Base-by-base conservation (phyloP, 192 early-diverging fungal species). In the Coemansia aciculifera region DNA sequence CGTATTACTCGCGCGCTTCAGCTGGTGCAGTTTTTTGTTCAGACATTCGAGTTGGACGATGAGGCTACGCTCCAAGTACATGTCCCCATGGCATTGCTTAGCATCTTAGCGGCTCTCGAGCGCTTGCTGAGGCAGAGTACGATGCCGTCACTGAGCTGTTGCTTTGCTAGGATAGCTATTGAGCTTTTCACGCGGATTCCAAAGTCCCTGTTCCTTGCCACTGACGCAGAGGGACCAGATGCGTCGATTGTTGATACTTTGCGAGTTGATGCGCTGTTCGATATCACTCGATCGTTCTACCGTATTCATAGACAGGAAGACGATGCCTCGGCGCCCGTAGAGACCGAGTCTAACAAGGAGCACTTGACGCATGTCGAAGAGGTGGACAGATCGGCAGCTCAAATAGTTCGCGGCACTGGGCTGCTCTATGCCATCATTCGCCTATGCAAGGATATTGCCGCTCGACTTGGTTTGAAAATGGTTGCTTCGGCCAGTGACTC, bases 51-150 rank as follows among this genome's bases (percentile, higher is more conserved):
- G 66, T 78, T 93, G 43, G 86, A 86, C 43, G 94, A 95, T 38
- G 94, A 95, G 13, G 93, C 95, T 31, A 89, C 89, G 34, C 84
- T 88, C 52, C 89, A 89, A 29, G 84, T 95, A 43, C 95, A 97
- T 69, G 62, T 95, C 2, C 94, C 95, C 0, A 82, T 94, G 71
- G 86, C 93, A 23, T 60, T 94, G 57, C 81, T 87, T 31, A 80
- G 84, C 6, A 60, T 91, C 11, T 66, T 92, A 12, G 69, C 76
- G 5, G 43, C 67, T 2, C 67, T 76, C 4, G 73, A 83, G 13
- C 59, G 65, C 8, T 15, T 75, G 29, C 67, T 71, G 17, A 13
- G 11, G 4, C n/a, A 29, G 68, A 52, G 44, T 8, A 24, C 40
- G 1, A 19, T 8, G 11, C 19, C 48, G 1, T 37, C 44, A 2